Evolutionary conservation across 2,329 filamentous ascomycete genomes (phyloP), one percentile per base, ranked within the genome.

Genomic region (Coniella lustricola): DNA sequence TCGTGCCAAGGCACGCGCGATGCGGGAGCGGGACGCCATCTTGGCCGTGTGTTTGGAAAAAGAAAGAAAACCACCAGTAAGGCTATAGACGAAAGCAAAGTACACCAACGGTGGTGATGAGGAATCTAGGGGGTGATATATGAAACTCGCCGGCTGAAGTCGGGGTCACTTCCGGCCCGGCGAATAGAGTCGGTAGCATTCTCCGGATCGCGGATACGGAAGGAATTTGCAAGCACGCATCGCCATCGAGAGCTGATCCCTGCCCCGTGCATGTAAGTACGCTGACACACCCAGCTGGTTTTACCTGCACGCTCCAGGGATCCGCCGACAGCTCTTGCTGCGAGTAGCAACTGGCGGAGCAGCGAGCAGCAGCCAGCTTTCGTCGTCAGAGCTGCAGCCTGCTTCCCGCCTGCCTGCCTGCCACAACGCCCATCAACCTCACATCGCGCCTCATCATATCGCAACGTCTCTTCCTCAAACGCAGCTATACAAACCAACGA

Each of bases 361-460:
- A 46, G 44, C 44, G 39, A 9, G 20, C 13, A 39, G 20, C 37
- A 39, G 20, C 20, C 22, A 16, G 46, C 44, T 46, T 52, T 51
- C 48, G 50, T 56, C 55, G 55, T 56, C 54, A 56, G 49, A 57
- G 54, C 54, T 56, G 55, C 45, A 54, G 55, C 55, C 55, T 57
- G 54, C 48, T 47, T 39, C 16, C 37, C 25, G 25, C 38, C 38
- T 41, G 40, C 40, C 40, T 42, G 40, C 40, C 40, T 32, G 4
- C 22, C 20, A 3, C 36, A 39, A 13, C 13, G 18, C 14, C 20
- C 18, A 31, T 44, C 22, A 42, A 21, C 31, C 57, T 56, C 57
- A 54, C 52, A 56, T 29, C 21, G 29, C 47, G 36, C 29, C 25
- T 16, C 35, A 36, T 34, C 36, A 38, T 36, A 42, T 39, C 13